Base-by-base conservation (phyloP, 192 early-diverging fungal species). In the Umbelopsis sp. region DNA sequence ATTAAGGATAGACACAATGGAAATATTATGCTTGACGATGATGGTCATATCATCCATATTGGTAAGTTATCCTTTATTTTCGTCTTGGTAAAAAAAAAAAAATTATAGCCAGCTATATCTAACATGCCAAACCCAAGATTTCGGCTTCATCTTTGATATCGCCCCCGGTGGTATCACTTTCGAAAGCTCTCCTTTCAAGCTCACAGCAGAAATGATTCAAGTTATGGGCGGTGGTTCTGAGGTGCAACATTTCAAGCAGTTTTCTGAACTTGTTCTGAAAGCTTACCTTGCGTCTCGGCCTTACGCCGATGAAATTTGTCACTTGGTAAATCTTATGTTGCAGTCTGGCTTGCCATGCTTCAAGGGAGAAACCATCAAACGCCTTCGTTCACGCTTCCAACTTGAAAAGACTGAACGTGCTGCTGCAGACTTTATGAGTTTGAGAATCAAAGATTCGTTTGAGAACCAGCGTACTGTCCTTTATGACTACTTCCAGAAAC, bases 1-100 rank as follows among this genome's bases (percentile, higher is more conserved):
- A 94, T 99, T 83, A 98, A 98, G 80, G 98, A 99, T 85, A 86
- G 97, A 25, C 97, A 99, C 79, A 99, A 99, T 81, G 97, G 97
- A 56, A 99, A 99, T 83, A 98, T 99, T 73, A 98, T 99, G 98
- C 87, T 98, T 69, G 98, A 99, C 70, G 89, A 94, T 68, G 85
- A 93, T 69, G 98, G 98, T 0, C 96, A 99, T 77, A 91, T 98
- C 29, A 84, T 99, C 75, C 98, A 99, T 81, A 98, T 99, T 70
- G 91, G 90, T 91, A 86, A 49, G 80, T 47, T 3, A 21, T 45
- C 21, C n/a, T 25, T 32, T 25, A 0, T 32, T 29, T 32, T 16
- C 31, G 2, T 9, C 12, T 5, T 21, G 10, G 21, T 21, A 26
- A 22, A 47, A 20, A 11, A 21, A 10, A 49, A 38, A 24, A 9